Evolutionary conservation across 208 protist species (phyloP).

Genomic region (Leishmania lainsoni): DNA sequence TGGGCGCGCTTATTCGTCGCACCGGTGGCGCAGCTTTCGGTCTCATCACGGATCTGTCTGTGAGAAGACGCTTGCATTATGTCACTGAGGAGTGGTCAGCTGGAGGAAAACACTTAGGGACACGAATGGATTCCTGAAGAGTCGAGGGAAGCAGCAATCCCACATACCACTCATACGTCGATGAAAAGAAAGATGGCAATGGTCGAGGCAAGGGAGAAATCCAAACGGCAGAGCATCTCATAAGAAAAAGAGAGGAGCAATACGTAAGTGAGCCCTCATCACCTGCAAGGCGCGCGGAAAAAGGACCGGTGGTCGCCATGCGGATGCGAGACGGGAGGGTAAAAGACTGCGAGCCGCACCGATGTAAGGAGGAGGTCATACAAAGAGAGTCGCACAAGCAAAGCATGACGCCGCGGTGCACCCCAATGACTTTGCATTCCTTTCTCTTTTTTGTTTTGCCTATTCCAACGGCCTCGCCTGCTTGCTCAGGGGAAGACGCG

Average conservation of each 20-base stretch:
- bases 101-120: not conserved
- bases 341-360: not conserved
- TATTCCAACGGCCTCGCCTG: not conserved
- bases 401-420: not conserved
- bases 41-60: not conserved
- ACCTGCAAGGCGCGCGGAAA: not conserved
- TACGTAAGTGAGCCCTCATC: not conserved
- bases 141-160: not conserved
- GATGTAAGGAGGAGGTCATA: not conserved
- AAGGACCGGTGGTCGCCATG: not conserved
- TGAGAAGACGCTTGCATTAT: slow-evolving; percentile 11
- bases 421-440: not conserved
- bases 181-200: not conserved
- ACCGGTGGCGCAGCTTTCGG: not conserved
- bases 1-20: slow-evolving; percentile 13
- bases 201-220: not conserved
- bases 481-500: not conserved
- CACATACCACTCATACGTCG: not conserved
- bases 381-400: not conserved
- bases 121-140: not conserved
- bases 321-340: not conserved
- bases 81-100: slow-evolving; percentile 5
- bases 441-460: no score
- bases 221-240: not conserved
- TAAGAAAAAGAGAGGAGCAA: not conserved